Evolutionary conservation across 148 eudicot species (phyloP), one percentile per base, ranked within the genome.

Genomic region (Silene conica): DNA sequence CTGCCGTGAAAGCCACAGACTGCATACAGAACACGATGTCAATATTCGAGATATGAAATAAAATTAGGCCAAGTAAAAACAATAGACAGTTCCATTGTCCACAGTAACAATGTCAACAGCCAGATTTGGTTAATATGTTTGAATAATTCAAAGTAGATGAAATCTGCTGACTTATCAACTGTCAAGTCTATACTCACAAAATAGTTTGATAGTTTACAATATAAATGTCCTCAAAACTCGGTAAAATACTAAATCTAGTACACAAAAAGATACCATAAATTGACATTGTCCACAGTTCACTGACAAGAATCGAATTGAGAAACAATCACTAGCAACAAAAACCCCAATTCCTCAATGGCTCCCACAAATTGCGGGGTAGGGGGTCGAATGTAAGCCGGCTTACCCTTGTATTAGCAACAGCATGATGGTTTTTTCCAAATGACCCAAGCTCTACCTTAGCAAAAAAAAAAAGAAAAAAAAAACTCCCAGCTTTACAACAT

Each of bases 1-100:
- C 89, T 28, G 88, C 85, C 31, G 89, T 82, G 75, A 84, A 84
- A 45, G 76, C 85, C 67, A 84, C 82, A 38, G 92, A 88, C 92
- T 88, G 89, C 89, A 80, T 56, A 74, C 0, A 25, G 20, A 69
- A 34, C 5, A 67, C 15, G 26, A 66, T 8, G 41, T 52, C 26
- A 59, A 31, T 25, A 38, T 69, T 48, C 77, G 20, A 50, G 45
- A 15, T 66, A n/a, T n/a, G 15, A 15, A 56, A n/a, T n/a, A n/a
- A n/a, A n/a, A n/a, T n/a, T n/a, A n/a, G n/a, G n/a, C n/a, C n/a
- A n/a, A n/a, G n/a, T n/a, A n/a, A n/a, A n/a, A n/a, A n/a, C n/a
- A n/a, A n/a, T n/a, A n/a, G n/a, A 18, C 18, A 55, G 12, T 4
- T 16, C 19, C 41, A 34, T 34, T 2, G 41, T 34, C 41, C 6